These are phyloP conservation scores for Aspergillus transmontanensis DNA, from an alignment of 2,329 filamentous ascomycete species.

Conservation along the genomic window DNA sequence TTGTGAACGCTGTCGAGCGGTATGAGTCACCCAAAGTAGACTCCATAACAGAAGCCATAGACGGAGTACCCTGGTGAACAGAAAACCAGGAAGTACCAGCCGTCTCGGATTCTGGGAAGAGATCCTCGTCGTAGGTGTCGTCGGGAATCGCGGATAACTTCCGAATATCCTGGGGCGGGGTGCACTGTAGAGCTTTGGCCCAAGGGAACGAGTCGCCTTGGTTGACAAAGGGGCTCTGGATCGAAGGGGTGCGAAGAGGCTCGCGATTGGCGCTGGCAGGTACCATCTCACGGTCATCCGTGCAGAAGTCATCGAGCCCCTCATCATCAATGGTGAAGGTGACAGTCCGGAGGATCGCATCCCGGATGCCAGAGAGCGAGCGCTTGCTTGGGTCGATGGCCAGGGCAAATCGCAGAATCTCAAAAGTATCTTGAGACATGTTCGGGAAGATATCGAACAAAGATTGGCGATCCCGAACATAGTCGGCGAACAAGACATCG, in stretches of 20 bases:
- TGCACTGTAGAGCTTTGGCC: conserved; percentile 85
- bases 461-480: conserved; percentile 88
- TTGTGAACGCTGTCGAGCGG: conserved; percentile 65
- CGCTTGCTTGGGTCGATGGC: conserved; percentile 88
- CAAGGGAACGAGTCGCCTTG: conserved; percentile 83
- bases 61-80: conserved; percentile 73
- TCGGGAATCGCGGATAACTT: conserved; percentile 85
- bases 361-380: conserved; percentile 74
- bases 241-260: conserved; percentile 90
- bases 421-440: conserved; percentile 97
- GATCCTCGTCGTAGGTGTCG: conserved; percentile 77
- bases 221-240: conserved; percentile 82
- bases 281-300: conserved; percentile 73
- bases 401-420: conserved; percentile 88
- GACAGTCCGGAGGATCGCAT: conserved; percentile 76
- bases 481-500: conserved; percentile 93
- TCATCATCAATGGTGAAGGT: conserved; percentile 96
- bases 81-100: conserved; percentile 74
- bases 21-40: conserved; percentile 81
- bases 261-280: conserved; percentile 86
- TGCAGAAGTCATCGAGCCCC: conserved; percentile 89
- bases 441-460: conserved; percentile 97
- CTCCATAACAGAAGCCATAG: conserved; percentile 79
- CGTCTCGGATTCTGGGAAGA: conserved; percentile 77
- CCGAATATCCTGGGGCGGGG: conserved; percentile 68